These are phyloP conservation scores for Globisporangium irregulare DNA, from an alignment of 352 stramenopile species.

Conservation along the genomic window DNA sequence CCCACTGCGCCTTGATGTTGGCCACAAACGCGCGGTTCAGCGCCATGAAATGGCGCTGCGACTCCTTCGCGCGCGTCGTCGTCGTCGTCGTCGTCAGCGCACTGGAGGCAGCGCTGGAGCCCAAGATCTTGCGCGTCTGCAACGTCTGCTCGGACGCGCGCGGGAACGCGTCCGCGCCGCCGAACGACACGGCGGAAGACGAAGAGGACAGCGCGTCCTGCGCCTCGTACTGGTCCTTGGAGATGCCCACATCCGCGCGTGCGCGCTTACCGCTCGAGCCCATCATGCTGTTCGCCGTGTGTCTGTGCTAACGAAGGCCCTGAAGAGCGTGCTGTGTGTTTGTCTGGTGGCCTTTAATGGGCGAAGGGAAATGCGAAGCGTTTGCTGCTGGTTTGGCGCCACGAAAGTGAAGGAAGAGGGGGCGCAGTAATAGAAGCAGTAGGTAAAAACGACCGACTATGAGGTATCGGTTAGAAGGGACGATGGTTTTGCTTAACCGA, in stretches of 20 bases:
- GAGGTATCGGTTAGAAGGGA: too few relatives aligned
- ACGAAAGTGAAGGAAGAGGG: too few relatives aligned
- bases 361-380: not conserved
- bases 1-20: constrained; percentile 60
- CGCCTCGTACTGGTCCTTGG: constrained; percentile 72
- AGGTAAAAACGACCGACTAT: too few relatives aligned
- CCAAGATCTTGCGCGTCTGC: constrained; percentile 40
- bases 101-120: not conserved
- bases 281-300: not conserved
- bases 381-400: too few relatives aligned
- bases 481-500: too few relatives aligned
- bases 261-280: constrained; percentile 43
- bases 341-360: not conserved
- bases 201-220: constrained; percentile 14
- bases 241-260: constrained; percentile 62
- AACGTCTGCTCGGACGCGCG: constrained; percentile 50
- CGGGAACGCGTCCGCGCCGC: constrained; percentile 21
- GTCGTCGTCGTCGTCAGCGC: constrained; percentile 5
- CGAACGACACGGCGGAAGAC: not conserved
- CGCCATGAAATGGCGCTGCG: constrained; percentile 50
- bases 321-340: not conserved
- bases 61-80: constrained; percentile 34
- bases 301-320: not conserved
- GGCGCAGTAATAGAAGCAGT: too few relatives aligned
- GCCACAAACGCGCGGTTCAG: constrained; percentile 69